phyloP scores from a whole-genome alignment of 139 green algal genomes.

The Marvania coccoides region DNA sequence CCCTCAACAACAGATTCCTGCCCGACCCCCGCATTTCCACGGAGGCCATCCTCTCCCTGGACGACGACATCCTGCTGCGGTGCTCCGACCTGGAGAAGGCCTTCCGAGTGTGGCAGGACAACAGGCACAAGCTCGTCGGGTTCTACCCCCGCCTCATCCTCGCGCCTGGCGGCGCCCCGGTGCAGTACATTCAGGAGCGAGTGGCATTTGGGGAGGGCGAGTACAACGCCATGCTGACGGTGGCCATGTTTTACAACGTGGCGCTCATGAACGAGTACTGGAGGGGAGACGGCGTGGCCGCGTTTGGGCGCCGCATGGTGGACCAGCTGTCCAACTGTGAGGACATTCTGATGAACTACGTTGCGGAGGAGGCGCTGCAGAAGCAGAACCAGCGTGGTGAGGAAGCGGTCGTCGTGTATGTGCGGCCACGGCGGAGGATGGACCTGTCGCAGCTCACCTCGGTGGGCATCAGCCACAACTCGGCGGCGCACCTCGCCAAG shows the following conservation, averaged over 20 bases:
- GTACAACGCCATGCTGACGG: not conserved
- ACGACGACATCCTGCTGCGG: not conserved
- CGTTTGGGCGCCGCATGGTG: not conserved
- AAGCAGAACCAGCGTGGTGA: not conserved
- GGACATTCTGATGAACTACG: not conserved
- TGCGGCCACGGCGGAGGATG: not conserved
- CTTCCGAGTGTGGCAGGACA: not conserved
- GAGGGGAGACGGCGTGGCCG: not conserved
- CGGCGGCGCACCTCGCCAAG: not conserved
- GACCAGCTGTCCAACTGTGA: not conserved
- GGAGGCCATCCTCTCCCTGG: not conserved
- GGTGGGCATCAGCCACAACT: not conserved
- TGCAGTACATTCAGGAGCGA: not conserved
- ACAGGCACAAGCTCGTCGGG: not conserved
- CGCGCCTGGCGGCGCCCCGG: not conserved
- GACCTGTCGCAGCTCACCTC: not conserved
- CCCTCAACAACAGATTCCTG: not conserved
- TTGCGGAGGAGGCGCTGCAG: not conserved
- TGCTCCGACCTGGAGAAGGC: not conserved
- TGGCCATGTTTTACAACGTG: not conserved
- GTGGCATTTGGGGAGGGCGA: not conserved
- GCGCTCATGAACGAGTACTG: not conserved
- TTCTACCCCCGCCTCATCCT: not conserved
- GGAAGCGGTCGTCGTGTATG: not conserved
- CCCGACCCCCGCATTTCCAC: not conserved